Base-by-base conservation (phyloP, 2,329 filamentous ascomycete genomes). In the Fusarium sp. region DNA sequence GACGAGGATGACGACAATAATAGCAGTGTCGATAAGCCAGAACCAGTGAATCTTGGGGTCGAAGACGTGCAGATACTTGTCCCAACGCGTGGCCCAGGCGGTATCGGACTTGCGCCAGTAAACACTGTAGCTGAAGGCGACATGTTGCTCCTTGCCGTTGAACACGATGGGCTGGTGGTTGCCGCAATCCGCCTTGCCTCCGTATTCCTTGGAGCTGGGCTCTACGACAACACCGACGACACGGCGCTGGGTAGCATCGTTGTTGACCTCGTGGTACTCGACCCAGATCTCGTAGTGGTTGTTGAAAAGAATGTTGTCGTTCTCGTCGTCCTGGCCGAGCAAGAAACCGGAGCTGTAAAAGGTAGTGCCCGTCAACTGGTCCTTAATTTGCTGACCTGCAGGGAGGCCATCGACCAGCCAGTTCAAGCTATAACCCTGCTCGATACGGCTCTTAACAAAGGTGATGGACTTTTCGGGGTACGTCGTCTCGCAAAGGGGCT, bases 11-110 rank as follows among this genome's bases (percentile, higher is more conserved):
- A 98, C 89, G 59, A 99, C 95, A 71, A 99, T 97, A 51, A 98
- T 92, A 58, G 96, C 94, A 38, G 95, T 98, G 83, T 98, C 98
- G 84, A 98, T 93, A 58, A 99, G 91, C 68, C 95, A 98, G 86
- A 98, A 98, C 96, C 96, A 99, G 83, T 99, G 96, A 77, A 99
- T 98, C 86, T 96, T 97, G 61, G 96, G 95, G 82, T 98, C 95
- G 80, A 95, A 97, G 33, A 99, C 96, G 79, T 98, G 96, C 38
- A 99, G 88, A 81, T 98, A 98, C 84, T 98, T 98, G 87, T 99
- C 96, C 96, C 96, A 99, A 73, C 96, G 91, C 14, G 96, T 99
- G 31, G 96, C 96, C 92, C 97, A 99, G 1, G 93, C 94, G 2
- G 95, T 98, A 1, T 88, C 80, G 1, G 95, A 98, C 75, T 91